These are phyloP conservation scores for Ceratocystis diversiconidia DNA, from an alignment of 2,329 filamentous ascomycete genomes.

Conservation along the genomic window DNA sequence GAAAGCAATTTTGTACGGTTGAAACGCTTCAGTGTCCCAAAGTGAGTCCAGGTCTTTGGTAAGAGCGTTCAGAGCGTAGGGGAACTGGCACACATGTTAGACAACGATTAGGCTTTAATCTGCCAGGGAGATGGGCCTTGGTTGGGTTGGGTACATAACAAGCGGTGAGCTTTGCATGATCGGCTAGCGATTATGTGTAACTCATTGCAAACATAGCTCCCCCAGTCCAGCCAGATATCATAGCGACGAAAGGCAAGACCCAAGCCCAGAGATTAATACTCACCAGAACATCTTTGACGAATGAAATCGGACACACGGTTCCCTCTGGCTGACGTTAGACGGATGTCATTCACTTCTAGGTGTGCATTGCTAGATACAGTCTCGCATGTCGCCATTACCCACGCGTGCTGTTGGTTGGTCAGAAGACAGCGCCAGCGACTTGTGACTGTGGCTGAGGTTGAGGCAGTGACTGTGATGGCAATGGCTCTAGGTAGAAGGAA, in stretches of 20 bases:
- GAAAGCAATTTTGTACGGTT: conserved; percentile 55
- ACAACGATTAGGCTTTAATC: not conserved
- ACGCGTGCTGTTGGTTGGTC: no score
- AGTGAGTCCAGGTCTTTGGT: conserved; percentile 47
- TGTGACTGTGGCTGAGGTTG: not conserved
- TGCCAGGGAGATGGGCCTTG: not conserved
- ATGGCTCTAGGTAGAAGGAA: not conserved
- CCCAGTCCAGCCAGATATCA: not conserved
- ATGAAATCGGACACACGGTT: conserved; percentile 69
- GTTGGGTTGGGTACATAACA: not conserved
- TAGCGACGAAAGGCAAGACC: not conserved
- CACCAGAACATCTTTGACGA: conserved; percentile 72
- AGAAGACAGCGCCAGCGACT: no score
- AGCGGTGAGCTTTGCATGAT: not conserved
- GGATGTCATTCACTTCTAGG: not conserved
- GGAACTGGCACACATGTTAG: conserved; percentile 44
- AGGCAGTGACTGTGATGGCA: not conserved
- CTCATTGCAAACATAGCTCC: not conserved
- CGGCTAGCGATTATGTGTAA: not conserved
- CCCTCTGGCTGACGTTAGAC: conserved; percentile 42
- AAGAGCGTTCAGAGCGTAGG: conserved; percentile 56
- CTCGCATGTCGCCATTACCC: no score
- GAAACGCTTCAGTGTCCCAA: conserved; percentile 53
- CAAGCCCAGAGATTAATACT: conserved; percentile 26
- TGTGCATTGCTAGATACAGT: not conserved